Evolutionary conservation across 2,329 filamentous ascomycete species (phyloP).

Genomic region (Venturia oleaginea): DNA sequence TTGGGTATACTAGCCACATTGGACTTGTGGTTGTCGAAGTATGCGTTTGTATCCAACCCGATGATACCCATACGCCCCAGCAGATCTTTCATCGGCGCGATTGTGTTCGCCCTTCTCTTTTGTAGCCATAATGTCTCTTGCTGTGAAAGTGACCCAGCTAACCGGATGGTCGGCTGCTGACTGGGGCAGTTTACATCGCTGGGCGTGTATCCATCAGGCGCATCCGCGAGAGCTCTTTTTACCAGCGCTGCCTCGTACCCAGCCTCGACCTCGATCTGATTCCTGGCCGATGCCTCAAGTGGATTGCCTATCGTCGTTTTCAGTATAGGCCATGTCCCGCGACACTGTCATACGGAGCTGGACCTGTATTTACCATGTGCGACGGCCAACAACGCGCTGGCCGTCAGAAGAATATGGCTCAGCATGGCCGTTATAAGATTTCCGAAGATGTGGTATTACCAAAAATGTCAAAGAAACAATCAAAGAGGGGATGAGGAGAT

Average conservation of each 20-base stretch:
- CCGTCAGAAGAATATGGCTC: slow-evolving; percentile 3
- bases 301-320: neutral
- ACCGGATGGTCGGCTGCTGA: slow-evolving; percentile 58
- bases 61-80: slow-evolving; percentile 63
- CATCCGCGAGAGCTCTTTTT: slow-evolving; percentile 4
- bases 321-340: neutral
- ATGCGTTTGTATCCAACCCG: slow-evolving; percentile 66
- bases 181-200: slow-evolving; percentile 58
- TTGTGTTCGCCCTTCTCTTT: slow-evolving; percentile 60
- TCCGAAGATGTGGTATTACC: neutral
- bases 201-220: slow-evolving; percentile 53
- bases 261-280: neutral
- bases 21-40: slow-evolving; percentile 52
- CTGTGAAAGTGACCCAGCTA: slow-evolving; percentile 52
- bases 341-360: neutral
- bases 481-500: neutral
- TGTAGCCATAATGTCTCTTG: slow-evolving; percentile 68
- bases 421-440: neutral
- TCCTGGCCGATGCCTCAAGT: neutral
- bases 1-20: slow-evolving; percentile 54
- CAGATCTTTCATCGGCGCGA: slow-evolving; percentile 66
- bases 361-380: neutral
- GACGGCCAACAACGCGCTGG: slow-evolving; percentile 1
- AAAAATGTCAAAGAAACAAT: neutral
- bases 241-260: slow-evolving; percentile 2